Conservation (phyloP, 164 flowering plant genomes). For the Stephania yunnanensis region DNA sequence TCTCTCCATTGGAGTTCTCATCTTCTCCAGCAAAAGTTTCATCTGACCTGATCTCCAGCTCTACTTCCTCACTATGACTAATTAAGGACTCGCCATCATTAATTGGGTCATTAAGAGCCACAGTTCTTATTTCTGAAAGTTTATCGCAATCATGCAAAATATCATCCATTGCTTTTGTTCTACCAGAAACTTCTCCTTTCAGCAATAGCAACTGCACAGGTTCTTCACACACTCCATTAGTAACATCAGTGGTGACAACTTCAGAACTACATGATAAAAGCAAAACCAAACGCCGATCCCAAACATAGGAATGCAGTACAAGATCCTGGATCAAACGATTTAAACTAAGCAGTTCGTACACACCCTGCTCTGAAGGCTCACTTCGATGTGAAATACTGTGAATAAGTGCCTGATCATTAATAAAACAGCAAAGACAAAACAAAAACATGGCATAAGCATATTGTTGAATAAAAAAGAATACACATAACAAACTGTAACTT, state of each 20-base stretch:
- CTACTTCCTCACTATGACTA: slow-evolving; percentile 6
- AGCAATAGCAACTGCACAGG: slow-evolving; percentile 11
- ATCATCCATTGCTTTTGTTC: background rate
- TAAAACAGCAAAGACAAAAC: background rate
- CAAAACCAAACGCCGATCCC: slow-evolving; percentile 68
- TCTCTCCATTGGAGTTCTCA: slow-evolving; percentile 13
- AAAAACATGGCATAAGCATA: background rate
- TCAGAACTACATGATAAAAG: slow-evolving; percentile 32
- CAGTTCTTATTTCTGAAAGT: slow-evolving; percentile 3
- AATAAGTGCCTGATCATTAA: slow-evolving; percentile 35
- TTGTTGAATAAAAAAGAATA: background rate
- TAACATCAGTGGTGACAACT: slow-evolving; percentile 5
- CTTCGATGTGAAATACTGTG: slow-evolving; percentile 28
- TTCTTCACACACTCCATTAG: slow-evolving; percentile 20
- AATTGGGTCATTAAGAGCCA: background rate
- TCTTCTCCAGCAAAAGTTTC: slow-evolving; percentile 5
- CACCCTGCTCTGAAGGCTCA: slow-evolving; percentile 28
- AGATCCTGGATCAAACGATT: slow-evolving; percentile 65
- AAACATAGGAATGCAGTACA: slow-evolving; percentile 58
- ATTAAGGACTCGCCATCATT: slow-evolving; percentile 6
- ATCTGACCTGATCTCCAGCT: slow-evolving; percentile 21
- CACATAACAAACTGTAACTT: background rate
- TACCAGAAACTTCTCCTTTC: slow-evolving; percentile 17
- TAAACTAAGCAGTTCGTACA: slow-evolving; percentile 46
- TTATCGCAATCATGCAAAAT: slow-evolving; percentile 3